These are phyloP conservation scores for Fomitopsis serialis DNA, from an alignment of 768 basidiomycete species.

Conservation along the genomic window DNA sequence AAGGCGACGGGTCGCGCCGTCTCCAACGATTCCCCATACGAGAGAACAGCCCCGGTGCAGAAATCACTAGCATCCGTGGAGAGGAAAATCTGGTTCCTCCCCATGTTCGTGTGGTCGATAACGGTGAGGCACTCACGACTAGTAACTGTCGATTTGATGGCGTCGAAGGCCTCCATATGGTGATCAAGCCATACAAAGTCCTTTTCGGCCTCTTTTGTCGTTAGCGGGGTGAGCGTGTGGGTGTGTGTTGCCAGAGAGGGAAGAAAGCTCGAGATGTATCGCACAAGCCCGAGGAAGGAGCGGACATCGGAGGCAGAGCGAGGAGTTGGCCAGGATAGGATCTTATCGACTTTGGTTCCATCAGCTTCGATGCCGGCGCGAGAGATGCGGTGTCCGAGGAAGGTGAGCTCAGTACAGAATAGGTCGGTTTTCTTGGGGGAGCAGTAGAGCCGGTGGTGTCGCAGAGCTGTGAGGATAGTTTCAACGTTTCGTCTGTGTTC, in stretches of 20 bases:
- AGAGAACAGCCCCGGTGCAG: neutral
- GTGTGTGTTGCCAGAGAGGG: slow-evolving; percentile 24
- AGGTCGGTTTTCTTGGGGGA: too few relatives aligned
- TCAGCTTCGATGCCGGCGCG: slow-evolving; percentile 25
- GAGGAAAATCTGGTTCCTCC: slow-evolving; percentile 4
- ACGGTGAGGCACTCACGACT: slow-evolving; percentile 8
- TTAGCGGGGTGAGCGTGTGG: slow-evolving; percentile 16
- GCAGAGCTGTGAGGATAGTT: too few relatives aligned
- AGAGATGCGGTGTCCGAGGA: too few relatives aligned
- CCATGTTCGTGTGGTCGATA: slow-evolving; percentile 16
- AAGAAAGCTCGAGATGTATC: slow-evolving; percentile 18
- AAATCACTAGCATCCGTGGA: slow-evolving; percentile 20
- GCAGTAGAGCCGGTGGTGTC: too few relatives aligned
- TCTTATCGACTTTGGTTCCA: slow-evolving; percentile 19
- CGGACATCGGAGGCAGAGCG: slow-evolving; percentile 23
- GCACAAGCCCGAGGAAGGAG: slow-evolving; percentile 32
- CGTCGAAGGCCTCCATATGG: slow-evolving; percentile 25
- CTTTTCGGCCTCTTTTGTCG: slow-evolving; percentile 5
- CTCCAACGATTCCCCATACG: slow-evolving; percentile 14
- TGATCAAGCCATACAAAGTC: slow-evolving; percentile 19
- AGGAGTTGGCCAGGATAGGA: slow-evolving; percentile 26
- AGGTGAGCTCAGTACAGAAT: too few relatives aligned
- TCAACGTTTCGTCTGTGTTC: too few relatives aligned
- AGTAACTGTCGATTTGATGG: slow-evolving; percentile 17
- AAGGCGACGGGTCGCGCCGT: slow-evolving; percentile 16